Conservation (phyloP, 257 asterid genomes). For the Hygrophila difformis region DNA sequence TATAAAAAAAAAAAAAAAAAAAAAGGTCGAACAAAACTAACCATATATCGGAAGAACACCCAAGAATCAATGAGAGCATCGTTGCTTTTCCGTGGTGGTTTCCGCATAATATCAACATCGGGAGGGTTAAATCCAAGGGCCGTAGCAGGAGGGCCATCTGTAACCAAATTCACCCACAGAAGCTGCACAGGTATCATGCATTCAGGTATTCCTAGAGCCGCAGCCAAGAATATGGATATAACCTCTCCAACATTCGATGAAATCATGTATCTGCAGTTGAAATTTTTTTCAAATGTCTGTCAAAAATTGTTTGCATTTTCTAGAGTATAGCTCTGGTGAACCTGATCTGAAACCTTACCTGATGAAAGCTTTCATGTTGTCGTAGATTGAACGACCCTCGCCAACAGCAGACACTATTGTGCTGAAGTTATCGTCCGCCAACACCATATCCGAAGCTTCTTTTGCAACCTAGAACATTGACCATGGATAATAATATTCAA, state of each 20-base stretch:
- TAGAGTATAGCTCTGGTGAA: no score
- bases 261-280: slow-evolving; percentile 68
- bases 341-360: no score
- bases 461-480: slow-evolving; percentile 66
- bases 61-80: slow-evolving; percentile 76
- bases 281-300: no score
- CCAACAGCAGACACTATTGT: slow-evolving; percentile 97
- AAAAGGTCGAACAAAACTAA: slow-evolving; percentile 14
- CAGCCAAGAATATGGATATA: slow-evolving; percentile 74
- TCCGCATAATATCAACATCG: slow-evolving; percentile 78
- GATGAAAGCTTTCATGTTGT: slow-evolving; percentile 96
- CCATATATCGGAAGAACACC: slow-evolving; percentile 85
- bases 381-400: slow-evolving; percentile 68
- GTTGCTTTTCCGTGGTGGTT: slow-evolving; percentile 69
- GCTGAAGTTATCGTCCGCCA: slow-evolving; percentile 96
- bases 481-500: no score
- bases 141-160: slow-evolving; percentile 98
- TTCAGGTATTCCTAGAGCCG: slow-evolving; percentile 83
- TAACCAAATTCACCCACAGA: no score
- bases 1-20: not conserved
- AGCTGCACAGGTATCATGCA: slow-evolving; percentile 85
- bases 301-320: no score
- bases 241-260: slow-evolving; percentile 92
- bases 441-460: slow-evolving; percentile 99
- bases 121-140: slow-evolving; percentile 93